Conservation (phyloP, 1,284 basidiomycete genomes). For the Schizophyllum amplum region DNA sequence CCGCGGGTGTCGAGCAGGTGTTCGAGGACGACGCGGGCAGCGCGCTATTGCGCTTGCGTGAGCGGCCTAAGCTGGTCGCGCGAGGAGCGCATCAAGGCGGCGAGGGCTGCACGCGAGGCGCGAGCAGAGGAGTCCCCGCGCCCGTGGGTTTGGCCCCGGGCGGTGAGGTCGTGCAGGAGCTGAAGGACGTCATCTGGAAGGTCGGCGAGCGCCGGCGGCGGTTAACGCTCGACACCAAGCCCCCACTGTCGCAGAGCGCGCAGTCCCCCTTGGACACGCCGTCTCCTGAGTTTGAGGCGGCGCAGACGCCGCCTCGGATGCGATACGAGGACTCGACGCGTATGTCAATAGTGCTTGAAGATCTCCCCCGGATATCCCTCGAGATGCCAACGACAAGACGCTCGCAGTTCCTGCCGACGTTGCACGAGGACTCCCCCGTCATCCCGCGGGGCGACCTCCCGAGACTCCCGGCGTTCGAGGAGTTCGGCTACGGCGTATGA, state of each 20-base stretch:
- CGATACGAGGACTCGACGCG: neutral
- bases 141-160: constrained; percentile 66
- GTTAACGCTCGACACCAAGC: constrained; percentile 23
- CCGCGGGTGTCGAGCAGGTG: constrained; percentile 65
- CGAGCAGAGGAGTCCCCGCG: constrained; percentile 21
- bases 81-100: constrained; percentile 62
- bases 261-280: neutral
- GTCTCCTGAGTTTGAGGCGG: neutral
- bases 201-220: constrained; percentile 61
- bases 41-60: constrained; percentile 34
- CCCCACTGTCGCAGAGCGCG: neutral
- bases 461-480: neutral
- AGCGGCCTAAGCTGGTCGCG: constrained; percentile 56
- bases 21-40: constrained; percentile 56
- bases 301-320: neutral
- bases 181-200: constrained; percentile 79
- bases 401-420: neutral
- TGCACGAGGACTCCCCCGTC: neutral
- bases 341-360: neutral
- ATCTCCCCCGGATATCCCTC: neutral
- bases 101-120: constrained; percentile 44
- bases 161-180: constrained; percentile 72
- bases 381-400: neutral
- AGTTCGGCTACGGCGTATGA: neutral
- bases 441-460: neutral